Evolutionary conservation across 768 basidiomycete species (phyloP), one percentile per base, ranked within the genome.

Genomic region (Tylopilus plumbeoviolaceoides): DNA sequence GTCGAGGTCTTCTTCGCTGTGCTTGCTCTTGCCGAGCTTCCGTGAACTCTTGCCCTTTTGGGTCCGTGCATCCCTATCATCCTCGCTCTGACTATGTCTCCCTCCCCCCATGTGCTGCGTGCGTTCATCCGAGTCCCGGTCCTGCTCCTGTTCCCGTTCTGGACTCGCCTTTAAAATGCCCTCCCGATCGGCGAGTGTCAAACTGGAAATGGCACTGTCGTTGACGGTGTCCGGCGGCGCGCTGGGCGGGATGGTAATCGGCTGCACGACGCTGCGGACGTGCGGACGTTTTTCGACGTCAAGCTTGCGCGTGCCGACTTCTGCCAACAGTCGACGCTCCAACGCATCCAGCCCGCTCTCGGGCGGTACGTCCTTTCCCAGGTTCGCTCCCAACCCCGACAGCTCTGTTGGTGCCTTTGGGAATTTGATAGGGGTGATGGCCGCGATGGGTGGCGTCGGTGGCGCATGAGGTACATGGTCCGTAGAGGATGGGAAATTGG

Each of bases 271-370:
- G 31, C 63, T 56, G 41, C 73, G 66, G 8, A 74, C 71, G 38
- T 76, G 72, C 0, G 73, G 70, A 11, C 64, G 62, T 39, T 58
- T 53, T 25, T 64, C 59, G 17, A 51, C 55, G n/a, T 72, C 69
- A 0, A 65, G 56, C 61, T 70, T 75, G 46, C 83, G 75, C 18
- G 88, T 90, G 25, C 89, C 89, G 7, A 91, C 88, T 60, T 90
- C 82, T 0, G 80, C 82, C 1, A 86, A 68, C 4, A 91, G 70
- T 47, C 82, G 73, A 44, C 80, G 74, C 63, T 91, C 89, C 8
- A 91, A 70, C 4, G 83, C 88, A 57, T 91, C 88, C 4, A 91
- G 70, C 9, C 88, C 88, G 46, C 75, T 82, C 59, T 80, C 81
- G 39, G 55, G 60, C 5, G 47, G 50, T 10, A 47, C 58, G 27